phyloP scores from a whole-genome alignment of 2,329 filamentous ascomycete genomes.

The Aurifilum marmelostoma region DNA sequence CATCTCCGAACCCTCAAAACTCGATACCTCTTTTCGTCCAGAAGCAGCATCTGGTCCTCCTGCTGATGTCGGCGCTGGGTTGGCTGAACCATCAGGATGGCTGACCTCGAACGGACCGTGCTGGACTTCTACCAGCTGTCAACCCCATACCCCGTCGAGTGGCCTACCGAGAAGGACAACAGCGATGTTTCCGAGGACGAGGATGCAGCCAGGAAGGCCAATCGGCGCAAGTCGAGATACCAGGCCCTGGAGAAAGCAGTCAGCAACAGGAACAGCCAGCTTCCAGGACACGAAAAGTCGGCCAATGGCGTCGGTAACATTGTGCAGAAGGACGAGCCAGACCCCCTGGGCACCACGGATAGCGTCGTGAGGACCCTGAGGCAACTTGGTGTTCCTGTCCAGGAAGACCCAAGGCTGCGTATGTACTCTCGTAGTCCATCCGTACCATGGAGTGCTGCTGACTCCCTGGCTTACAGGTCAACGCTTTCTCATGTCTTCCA shows the following conservation, averaged over 20 bases:
- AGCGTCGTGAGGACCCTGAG: constrained; percentile 84
- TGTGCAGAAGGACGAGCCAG: constrained; percentile 88
- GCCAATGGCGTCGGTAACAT: constrained; percentile 71
- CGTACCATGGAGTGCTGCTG: constrained; percentile 20
- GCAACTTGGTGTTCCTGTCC: constrained; percentile 75
- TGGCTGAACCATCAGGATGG: constrained; percentile 47
- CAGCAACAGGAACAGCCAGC: constrained; percentile 67
- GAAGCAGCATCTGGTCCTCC: not conserved
- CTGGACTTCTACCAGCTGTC: constrained; percentile 89
- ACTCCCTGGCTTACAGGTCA: constrained; percentile 61
- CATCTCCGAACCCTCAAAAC: not conserved
- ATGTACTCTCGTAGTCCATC: constrained; percentile 36
- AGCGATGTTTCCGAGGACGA: constrained; percentile 69
- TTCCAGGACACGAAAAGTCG: constrained; percentile 70
- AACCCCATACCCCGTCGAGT: constrained; percentile 77
- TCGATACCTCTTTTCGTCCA: not conserved
- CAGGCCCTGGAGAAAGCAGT: constrained; percentile 80
- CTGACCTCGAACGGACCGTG: constrained; percentile 75
- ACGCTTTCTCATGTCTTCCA: constrained; percentile 92
- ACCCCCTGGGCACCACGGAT: constrained; percentile 84
- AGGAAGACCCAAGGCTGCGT: constrained; percentile 81
- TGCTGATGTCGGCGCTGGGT: not conserved
- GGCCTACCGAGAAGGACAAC: constrained; percentile 81
- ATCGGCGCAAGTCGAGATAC: constrained; percentile 75
- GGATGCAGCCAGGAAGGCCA: constrained; percentile 52